Evolutionary conservation across 352 stramenopile species (phyloP).

Genomic region (Lagenidium sp.): DNA sequence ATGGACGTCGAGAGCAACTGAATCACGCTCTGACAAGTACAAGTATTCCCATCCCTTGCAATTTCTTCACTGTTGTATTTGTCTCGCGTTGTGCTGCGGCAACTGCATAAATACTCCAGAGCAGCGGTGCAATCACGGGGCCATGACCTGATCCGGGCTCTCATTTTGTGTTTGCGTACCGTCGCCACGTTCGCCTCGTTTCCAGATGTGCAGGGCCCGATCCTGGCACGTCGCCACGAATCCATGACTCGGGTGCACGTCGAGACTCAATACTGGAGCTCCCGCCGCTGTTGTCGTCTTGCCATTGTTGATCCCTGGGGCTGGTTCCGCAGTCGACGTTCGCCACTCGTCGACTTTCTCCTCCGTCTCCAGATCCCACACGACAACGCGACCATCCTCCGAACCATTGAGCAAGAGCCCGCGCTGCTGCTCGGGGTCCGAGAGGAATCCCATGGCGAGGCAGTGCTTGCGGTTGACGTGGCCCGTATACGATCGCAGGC

Average conservation of each 20-base stretch:
- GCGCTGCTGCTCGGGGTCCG: constrained; percentile 22
- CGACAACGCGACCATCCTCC: constrained; percentile 87
- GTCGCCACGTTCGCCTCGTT: no score
- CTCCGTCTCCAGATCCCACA: constrained; percentile 89
- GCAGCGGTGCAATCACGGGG: no score
- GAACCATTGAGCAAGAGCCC: constrained; percentile 84
- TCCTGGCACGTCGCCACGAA: constrained; percentile 7
- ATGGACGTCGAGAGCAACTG: no score
- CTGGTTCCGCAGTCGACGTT: not conserved
- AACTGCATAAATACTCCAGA: no score
- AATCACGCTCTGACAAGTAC: no score
- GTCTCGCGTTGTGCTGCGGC: no score
- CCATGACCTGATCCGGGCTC: no score
- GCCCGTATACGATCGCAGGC: constrained; percentile 57
- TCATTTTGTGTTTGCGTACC: no score
- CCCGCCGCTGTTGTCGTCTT: not conserved
- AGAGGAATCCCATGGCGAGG: constrained; percentile 74
- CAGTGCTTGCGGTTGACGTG: constrained; percentile 85
- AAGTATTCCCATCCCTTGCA: no score
- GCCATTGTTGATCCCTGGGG: no score
- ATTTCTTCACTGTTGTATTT: no score
- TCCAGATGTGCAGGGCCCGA: constrained; percentile 12
- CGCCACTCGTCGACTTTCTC: constrained; percentile 27
- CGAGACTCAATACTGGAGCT: constrained; percentile 13
- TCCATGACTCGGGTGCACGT: constrained; percentile 12